A percentile compares a stretch with the other conserved stretches of the same genome.
Evolutionary conservation across 306 rosid genomes (phyloP).

Genomic region (Morella rubra): DNA sequence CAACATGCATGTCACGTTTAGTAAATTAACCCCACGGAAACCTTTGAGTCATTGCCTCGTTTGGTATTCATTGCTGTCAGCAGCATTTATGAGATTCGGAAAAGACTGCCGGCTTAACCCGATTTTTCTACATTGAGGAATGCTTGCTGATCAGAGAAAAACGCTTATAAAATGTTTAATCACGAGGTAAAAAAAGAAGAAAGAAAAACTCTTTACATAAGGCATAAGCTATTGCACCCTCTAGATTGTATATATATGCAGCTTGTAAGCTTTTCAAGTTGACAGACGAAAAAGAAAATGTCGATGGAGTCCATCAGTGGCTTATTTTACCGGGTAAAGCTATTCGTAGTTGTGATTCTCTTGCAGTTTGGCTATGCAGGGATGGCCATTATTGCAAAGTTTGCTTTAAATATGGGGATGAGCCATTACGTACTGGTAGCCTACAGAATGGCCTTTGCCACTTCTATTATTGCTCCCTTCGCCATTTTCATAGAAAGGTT

Average conservation of each 20-base stretch:
- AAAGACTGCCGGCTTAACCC: neutral
- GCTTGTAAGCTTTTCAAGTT: conserved; percentile 6
- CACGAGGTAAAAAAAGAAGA: neutral
- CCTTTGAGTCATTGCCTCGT: too few relatives aligned
- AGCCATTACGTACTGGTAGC: conserved; percentile 47
- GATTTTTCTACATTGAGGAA: neutral
- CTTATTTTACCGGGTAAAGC: conserved; percentile 28
- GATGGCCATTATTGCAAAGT: conserved; percentile 36
- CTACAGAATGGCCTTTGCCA: conserved; percentile 48
- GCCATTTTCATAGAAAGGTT: conserved; percentile 55
- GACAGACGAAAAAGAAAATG: conserved; percentile 1
- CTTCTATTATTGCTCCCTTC: conserved; percentile 41
- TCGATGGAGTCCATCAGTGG: conserved; percentile 15
- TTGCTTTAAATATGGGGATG: conserved; percentile 49
- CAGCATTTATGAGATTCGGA: too few relatives aligned
- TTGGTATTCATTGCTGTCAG: too few relatives aligned
- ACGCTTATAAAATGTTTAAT: neutral
- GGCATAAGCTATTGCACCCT: neutral
- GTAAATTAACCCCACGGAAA: too few relatives aligned
- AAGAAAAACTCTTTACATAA: neutral
- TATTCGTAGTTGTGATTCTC: conserved; percentile 36
- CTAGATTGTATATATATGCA: neutral
- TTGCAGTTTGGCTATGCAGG: conserved; percentile 57
- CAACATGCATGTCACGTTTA: too few relatives aligned
- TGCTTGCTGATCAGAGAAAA: neutral